Evolutionary conservation across 106 monocot genomes (phyloP), one percentile per base, ranked within the genome.

Genomic region (Dactylorhiza incarnata): DNA sequence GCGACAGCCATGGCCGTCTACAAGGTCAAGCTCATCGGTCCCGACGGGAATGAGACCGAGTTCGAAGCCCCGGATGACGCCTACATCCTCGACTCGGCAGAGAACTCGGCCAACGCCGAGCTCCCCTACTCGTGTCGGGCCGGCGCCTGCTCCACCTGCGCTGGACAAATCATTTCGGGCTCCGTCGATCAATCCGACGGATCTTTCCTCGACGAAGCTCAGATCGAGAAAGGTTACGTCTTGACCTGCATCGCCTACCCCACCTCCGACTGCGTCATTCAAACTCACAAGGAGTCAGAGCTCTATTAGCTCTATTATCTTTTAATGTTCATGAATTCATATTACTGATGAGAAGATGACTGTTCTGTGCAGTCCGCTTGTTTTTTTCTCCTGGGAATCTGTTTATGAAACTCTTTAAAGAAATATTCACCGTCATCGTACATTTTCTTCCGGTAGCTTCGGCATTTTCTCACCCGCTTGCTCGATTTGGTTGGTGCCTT

Each of bases 91-190:
- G 91, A 94, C 46, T 76, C 91, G 37, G 91, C 89, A 7, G 94
- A 94, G 80, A 62, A 5, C 15, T 87, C 83, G 0, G 91, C 91
- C 43, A 56, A 29, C 29, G 9, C 91, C 9, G 89, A 89, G 73
- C 77, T 95, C 56, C 89, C 94, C 0, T 91, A 87, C 77, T 95
- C 91, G 0, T 91, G 91, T 82, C 76, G 87, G n/a, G 91, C 91
- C 4, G 91, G 91, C 5, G 90, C 91, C 0, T 95, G 94, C 87
- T 91, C 91, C 11, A 95, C 94, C 0, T 95, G 91, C 45, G 91
- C 94, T 3, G 91, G 94, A 15, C 76, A 75, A 45, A 65, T 88
- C 53, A 63, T 24, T 16, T 77, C 82, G 0, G 91, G 91, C 8
- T 63, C 84, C 5, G 89, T 91, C 9, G 87, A 95, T 68, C 91